Evolutionary conservation across 2,329 filamentous ascomycete genomes (phyloP).

Genomic region (Didymella sp.): DNA sequence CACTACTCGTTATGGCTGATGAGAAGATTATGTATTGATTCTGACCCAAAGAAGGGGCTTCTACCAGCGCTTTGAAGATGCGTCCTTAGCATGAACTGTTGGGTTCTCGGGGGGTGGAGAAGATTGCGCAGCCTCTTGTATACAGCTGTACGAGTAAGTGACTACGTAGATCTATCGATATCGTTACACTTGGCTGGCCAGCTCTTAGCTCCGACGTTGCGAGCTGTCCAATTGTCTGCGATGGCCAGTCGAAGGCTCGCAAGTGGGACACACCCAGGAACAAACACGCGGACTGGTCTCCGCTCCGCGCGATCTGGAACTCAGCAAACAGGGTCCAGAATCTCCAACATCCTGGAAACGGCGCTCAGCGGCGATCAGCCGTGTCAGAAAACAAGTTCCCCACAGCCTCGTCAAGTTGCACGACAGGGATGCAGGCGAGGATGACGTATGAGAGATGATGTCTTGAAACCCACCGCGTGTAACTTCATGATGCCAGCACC

Average conservation of each 20-base stretch:
- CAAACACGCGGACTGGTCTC: conserved; percentile 2
- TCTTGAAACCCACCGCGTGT: conserved; percentile 13
- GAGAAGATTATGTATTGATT: not conserved
- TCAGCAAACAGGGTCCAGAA: conserved; percentile 11
- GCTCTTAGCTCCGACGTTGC: not conserved
- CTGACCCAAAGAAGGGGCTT: too few relatives aligned
- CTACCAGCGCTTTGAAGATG: not conserved
- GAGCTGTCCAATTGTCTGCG: not conserved
- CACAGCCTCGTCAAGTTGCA: conserved; percentile 17
- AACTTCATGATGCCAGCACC: not conserved
- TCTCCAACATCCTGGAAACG: conserved; percentile 6
- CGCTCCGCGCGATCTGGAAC: conserved; percentile 8
- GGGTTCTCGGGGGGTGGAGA: not conserved
- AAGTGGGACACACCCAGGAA: conserved; percentile 5
- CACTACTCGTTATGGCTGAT: not conserved
- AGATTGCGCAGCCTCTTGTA: not conserved
- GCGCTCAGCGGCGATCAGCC: conserved; percentile 14
- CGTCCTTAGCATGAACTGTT: not conserved
- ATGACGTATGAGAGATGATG: conserved; percentile 21
- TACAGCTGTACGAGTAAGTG: not conserved
- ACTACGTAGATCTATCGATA: conserved; percentile 1
- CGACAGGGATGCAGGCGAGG: conserved; percentile 15
- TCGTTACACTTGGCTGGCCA: not conserved
- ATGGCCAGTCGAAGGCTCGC: not conserved
- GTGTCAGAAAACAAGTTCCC: conserved; percentile 23